Base-by-base conservation (phyloP, 139 green algal genomes). In the Chlamydomonas sp. region DNA sequence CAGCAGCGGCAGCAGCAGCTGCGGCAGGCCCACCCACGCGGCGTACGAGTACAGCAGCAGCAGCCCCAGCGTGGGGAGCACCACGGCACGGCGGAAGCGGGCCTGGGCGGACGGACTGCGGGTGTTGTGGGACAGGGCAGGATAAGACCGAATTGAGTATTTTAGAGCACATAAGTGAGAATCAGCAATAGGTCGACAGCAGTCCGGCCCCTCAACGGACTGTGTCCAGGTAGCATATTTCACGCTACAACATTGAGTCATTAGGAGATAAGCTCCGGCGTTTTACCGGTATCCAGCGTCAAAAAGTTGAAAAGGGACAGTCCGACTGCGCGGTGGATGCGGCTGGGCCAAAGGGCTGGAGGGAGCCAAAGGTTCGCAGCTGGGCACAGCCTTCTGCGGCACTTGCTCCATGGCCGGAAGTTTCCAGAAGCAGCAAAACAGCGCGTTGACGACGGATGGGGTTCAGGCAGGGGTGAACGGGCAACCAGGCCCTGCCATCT, bases 21-120 rank as follows among this genome's bases (percentile, higher is more conserved):
- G 78, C n/a, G 87, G 79, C n/a, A 85, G 63, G 58, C 94, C 93
- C 81, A 95, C 78, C 68, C 92, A 91, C 3, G 92, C 80, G 60
- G 61, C 12, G 85, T 95, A 96, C 83, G 93, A 68, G n/a, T 85
- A 87, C 3, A 95, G n/a, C 62, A 94, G 71, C 15, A 92, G 20
- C 8, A 87, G 4, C 3, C 80, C 84, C 63, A 95, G 90, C 20
- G 89, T 31, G 0, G 93, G 94, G 49, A 96, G 59, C 60, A 92
- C 88, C 8, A 79, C 77, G 18, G 60, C 78, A 17, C 80, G 88
- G 88, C 92, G 94, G 2, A 88, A 18, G 0, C 62, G 12, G 58
- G 79, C 69, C 3, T 66, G 9, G 2, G n/a, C 4, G 58, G 63
- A 0, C 1, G 73, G 73, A 2, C 74, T 90, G 86, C 75, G 57